Base-by-base conservation (phyloP, 1,139 yeast genomes). In the Suhomyces terraborum region DNA sequence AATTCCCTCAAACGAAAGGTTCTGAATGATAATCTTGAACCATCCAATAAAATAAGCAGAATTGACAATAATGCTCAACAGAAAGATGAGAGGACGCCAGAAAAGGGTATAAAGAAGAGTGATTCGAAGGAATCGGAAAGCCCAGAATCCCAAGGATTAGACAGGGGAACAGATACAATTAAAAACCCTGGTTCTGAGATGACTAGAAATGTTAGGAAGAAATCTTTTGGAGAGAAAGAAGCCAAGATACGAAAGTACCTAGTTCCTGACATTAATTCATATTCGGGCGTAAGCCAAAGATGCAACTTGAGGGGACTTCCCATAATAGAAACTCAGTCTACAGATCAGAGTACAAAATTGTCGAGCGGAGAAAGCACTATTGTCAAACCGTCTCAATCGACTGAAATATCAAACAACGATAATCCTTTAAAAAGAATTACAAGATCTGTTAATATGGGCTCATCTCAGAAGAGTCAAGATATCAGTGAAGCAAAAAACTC, bases 221-320 rank as follows among this genome's bases (percentile, higher is more conserved):
- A 30, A 20, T 7, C 18, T 30, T 10, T 17, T 3, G 16, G 25
- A 4, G 18, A 6, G 7, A 30, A 19, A 20, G 22, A 19, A 6
- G 2, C 12, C 14, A 30, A 30, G 18, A 18, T 16, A 6, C 12
- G 20, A n/a, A 18, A 19, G 12, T 30, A 30, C 6, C 24, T 30
- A 1, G 32, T 30, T 12, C 32, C 32, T 8, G 32, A 30, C 10
- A 30, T 30, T n/a, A 20, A n/a, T 8, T 30, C 32, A 12, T 30
- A n/a, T 21, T 30, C 32, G 3, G 32, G 32, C 6, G 10, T 8
- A 13, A 24, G 20, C 13, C 18, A 30, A 1, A 19, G 24, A 6
- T 30, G 32, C 6, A 30, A 19, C 22, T 19, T 30, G 32, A 30
- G 20, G 18, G 32, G 20, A 14, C 22, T 18, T 13, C 12, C 22